Evolutionary conservation across 148 eudicot species (phyloP), one percentile per base, ranked within the genome.

Genomic region (Heliamphora exappendiculata): DNA sequence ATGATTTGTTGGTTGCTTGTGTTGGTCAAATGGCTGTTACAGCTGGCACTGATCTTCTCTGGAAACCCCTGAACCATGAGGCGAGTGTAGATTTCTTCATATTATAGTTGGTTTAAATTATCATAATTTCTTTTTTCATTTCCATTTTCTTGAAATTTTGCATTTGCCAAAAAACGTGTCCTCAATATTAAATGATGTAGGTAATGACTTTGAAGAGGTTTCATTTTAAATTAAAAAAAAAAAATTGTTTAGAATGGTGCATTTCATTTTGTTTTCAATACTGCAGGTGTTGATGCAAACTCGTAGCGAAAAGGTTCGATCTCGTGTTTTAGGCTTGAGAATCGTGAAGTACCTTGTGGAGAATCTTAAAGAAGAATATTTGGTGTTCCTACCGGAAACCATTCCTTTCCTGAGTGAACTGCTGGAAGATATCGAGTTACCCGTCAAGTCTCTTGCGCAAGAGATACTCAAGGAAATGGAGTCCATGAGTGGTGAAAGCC

Each of bases 51-150:
- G 98, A 95, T 84, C 96, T 92, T 70, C 83, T 92, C 45, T 95
- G 98, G 97, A 95, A 92, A 82, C 90, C 96, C 39, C 85, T 95
- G 62, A 95, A 95, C 84, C 85, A 91, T 70, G 98, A 95, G 96
- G 98, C 92, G 63, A 81, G 68, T 45, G 44, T 64, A 57, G 36
- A 53, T 73, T 17, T 73, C 55, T 74, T 49, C 39, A n/a, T n/a
- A n/a, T n/a, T n/a, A n/a, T n/a, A n/a, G n/a, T n/a, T n/a, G n/a
- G n/a, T n/a, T n/a, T n/a, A n/a, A n/a, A n/a, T n/a, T n/a, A n/a
- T n/a, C n/a, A n/a, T n/a, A n/a, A n/a, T n/a, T n/a, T n/a, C n/a
- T 41, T 59, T 37, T 37, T 16, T 67, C 36, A 67, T 67, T 67
- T 67, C n/a, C n/a, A 29, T 67, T 67, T n/a, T 16, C 39, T 41